Base-by-base conservation (phyloP, 768 basidiomycete genomes). In the Psilocybe cubensis region DNA sequence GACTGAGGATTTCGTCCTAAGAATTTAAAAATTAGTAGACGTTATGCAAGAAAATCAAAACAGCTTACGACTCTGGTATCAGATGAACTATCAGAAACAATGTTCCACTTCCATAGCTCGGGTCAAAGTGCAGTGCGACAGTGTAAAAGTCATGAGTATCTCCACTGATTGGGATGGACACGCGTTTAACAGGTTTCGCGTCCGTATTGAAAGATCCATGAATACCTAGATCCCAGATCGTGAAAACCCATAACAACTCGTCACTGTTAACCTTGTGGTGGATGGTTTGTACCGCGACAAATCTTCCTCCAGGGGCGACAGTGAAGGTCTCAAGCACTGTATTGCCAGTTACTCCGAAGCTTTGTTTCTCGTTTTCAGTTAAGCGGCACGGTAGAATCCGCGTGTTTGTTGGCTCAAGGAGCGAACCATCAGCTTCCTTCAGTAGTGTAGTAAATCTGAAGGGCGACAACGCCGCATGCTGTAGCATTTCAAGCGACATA, bases 141-240 rank as follows among this genome's bases (percentile, higher is more conserved):
- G n/a, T n/a, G n/a, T n/a, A n/a, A n/a, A n/a, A n/a, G n/a, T n/a
- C n/a, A n/a, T n/a, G n/a, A n/a, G n/a, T n/a, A n/a, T n/a, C n/a
- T n/a, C n/a, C n/a, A n/a, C n/a, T n/a, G n/a, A n/a, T n/a, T n/a
- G n/a, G n/a, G n/a, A n/a, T n/a, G n/a, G n/a, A n/a, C n/a, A n/a
- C n/a, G n/a, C n/a, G n/a, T n/a, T n/a, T n/a, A n/a, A n/a, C n/a
- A n/a, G n/a, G n/a, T n/a, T n/a, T n/a, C n/a, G n/a, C n/a, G n/a
- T n/a, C n/a, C n/a, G n/a, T n/a, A n/a, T n/a, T n/a, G n/a, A n/a
- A n/a, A n/a, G n/a, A n/a, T n/a, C n/a, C n/a, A n/a, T n/a, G n/a
- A n/a, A n/a, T n/a, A n/a, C 56, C 56, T 10, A 57, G 25, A 29
- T 57, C 56, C 56, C 56, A 57, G 12, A 57, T 6, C 3, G 56